Percentiles rank a stretch among this genome's conserved stretches.
phyloP scores from a whole-genome alignment of 106 monocot genomes.

The Triglochin maritima region DNA sequence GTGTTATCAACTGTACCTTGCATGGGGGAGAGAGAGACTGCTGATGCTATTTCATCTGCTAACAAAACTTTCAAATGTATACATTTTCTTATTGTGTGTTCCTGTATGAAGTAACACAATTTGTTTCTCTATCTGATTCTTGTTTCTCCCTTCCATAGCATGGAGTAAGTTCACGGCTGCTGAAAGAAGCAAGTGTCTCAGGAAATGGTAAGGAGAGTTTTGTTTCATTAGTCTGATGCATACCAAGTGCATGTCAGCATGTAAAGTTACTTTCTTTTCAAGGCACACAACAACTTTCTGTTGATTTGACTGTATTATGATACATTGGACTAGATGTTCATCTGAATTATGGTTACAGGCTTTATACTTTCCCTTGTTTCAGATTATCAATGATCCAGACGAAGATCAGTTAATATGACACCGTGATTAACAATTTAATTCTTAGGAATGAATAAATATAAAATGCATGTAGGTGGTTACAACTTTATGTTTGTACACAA shows the following conservation, averaged over 20 bases:
- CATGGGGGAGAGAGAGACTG: constrained; percentile 78
- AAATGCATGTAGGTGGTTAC: too few relatives aligned
- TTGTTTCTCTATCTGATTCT: background rate
- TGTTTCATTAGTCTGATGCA: constrained; percentile 12
- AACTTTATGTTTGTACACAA: too few relatives aligned
- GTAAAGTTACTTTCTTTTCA: too few relatives aligned
- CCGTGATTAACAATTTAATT: too few relatives aligned
- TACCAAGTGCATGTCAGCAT: background rate
- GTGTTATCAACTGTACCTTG: constrained; percentile 65
- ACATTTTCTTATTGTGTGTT: background rate
- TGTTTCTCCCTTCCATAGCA: constrained; percentile 35
- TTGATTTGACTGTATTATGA: too few relatives aligned
- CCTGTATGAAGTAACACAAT: background rate
- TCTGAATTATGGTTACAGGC: too few relatives aligned
- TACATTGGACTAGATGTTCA: too few relatives aligned
- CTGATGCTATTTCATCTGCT: constrained; percentile 79
- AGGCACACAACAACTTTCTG: too few relatives aligned
- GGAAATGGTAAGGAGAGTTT: constrained; percentile 47
- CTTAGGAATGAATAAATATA: too few relatives aligned
- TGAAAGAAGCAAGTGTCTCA: constrained; percentile 79
- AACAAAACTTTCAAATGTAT: constrained; percentile 57
- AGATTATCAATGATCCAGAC: too few relatives aligned
- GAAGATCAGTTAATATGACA: too few relatives aligned
- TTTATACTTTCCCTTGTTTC: too few relatives aligned
- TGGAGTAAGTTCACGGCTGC: constrained; percentile 86